Evolutionary conservation across 805 yeast species (phyloP).

Genomic region (Yueomyces sp.): DNA sequence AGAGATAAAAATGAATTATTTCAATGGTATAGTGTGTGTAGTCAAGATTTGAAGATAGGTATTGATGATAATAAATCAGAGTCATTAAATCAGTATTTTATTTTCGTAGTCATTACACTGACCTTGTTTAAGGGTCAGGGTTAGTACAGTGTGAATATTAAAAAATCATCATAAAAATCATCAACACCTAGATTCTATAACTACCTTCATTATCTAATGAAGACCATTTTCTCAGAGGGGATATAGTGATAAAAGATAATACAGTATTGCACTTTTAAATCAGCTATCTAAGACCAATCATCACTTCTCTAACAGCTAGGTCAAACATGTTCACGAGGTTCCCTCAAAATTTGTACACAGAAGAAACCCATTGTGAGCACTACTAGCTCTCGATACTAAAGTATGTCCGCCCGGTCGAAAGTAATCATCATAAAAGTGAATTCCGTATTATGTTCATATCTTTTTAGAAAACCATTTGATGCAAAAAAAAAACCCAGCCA

Average conservation of each 20-base stretch:
- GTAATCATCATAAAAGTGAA: constrained; percentile 22
- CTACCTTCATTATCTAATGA: background rate
- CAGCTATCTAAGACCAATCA: constrained; percentile 31
- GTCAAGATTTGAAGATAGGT: too few relatives aligned
- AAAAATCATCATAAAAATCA: constrained; percentile 8
- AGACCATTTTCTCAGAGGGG: background rate
- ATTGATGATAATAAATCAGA: constrained; percentile 13
- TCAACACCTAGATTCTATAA: background rate
- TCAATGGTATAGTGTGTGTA: too few relatives aligned
- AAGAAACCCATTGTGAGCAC: constrained; percentile 15
- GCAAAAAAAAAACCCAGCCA: background rate
- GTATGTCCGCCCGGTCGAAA: constrained; percentile 39
- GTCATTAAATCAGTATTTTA: constrained; percentile 29
- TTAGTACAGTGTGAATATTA: constrained; percentile 28
- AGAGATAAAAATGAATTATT: too few relatives aligned
- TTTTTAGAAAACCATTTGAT: background rate
- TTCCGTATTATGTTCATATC: background rate
- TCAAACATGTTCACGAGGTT: constrained; percentile 13
- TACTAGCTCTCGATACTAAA: constrained; percentile 20
- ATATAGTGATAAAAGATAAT: background rate
- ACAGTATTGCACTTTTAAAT: constrained; percentile 4
- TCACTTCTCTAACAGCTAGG: constrained; percentile 21
- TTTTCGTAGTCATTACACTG: constrained; percentile 24
- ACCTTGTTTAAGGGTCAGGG: constrained; percentile 3
- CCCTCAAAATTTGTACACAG: constrained; percentile 27